These are phyloP conservation scores for Mucor racemosus DNA, from an alignment of 371 early-diverging fungal species.

Conservation along the genomic window DNA sequence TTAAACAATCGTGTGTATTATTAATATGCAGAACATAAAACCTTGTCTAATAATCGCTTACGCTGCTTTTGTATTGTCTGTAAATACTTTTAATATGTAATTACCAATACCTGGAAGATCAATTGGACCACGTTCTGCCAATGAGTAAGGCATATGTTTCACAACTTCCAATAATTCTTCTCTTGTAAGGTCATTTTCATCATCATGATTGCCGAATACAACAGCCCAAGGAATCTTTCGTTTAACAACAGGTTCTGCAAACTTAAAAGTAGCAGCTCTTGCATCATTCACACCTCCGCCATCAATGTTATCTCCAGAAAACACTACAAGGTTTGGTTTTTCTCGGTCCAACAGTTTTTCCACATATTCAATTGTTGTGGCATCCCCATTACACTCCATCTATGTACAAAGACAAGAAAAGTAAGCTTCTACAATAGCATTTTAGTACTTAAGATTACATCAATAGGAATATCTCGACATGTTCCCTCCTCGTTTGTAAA, in stretches of 20 bases:
- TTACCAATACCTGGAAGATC: constrained; percentile 56
- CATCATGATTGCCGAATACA: constrained; percentile 64
- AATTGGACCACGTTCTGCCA: constrained; percentile 49
- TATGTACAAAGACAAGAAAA: constrained; percentile 10
- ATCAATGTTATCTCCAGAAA: constrained; percentile 62
- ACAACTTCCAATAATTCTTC: constrained; percentile 57
- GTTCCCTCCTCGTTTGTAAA: constrained; percentile 56
- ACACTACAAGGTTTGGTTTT: constrained; percentile 59
- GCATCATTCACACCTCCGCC: constrained; percentile 45
- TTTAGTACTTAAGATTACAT: constrained; percentile 26
- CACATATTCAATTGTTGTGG: constrained; percentile 47
- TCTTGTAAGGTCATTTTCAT: constrained; percentile 51
- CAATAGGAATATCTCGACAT: constrained; percentile 44
- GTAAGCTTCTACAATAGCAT: neutral
- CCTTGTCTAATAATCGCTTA: constrained; percentile 40
- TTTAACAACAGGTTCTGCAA: constrained; percentile 52
- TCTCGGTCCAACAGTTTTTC: constrained; percentile 51
- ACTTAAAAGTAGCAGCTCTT: constrained; percentile 51
- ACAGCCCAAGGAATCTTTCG: constrained; percentile 59
- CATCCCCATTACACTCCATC: constrained; percentile 54
- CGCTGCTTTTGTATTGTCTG: constrained; percentile 23
- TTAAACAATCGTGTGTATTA: neutral
- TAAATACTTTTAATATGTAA: constrained; percentile 44
- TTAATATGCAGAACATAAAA: neutral
- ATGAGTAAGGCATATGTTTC: constrained; percentile 50